Evolutionary conservation across 805 yeast species (phyloP), one percentile per base, ranked within the genome.

Genomic region (Kodamaea kaohsiungensis): DNA sequence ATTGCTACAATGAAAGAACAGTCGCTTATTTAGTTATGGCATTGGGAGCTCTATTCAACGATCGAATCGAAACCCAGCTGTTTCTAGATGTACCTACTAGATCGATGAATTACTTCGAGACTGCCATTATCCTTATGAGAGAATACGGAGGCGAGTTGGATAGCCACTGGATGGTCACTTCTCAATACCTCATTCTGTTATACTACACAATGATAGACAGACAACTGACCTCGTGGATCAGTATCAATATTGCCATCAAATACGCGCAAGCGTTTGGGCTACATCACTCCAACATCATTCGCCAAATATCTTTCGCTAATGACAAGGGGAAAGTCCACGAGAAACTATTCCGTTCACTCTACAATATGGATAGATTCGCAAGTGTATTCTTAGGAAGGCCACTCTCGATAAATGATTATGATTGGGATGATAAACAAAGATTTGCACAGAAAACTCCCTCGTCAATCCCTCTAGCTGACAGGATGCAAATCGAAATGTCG

Each of bases 371-470:
- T 33, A n/a, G 55, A 3, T 27, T 25, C 13, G 16, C 19, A 8
- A 38, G 52, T 13, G 43, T 45, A 8, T 30, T 46, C 16, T 5
- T 55, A 13, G 56, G 58, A 13, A 25, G 58, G 7, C 58, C 58
- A 10, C 46, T 48, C 15, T 13, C 46, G 10, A 52, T 55, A 30
- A 46, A 38, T 30, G 54, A 55, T 47, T 43, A 43, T 30, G 58
- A 55, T 25, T 55, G 58, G 58, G 55, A 49, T 16, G 55, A 55
- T 33, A 12, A 25, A 16, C 25, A 40, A 17, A n/a, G 45, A 40
- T 40, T 16, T 17, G 19, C 45, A 12, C 45, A 40, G 45, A 40
- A 40, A 40, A 40, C 45, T 17, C 25, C 45, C 17, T 7, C 17
- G 5, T 17, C 25, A 4, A 10, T 16, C 25, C n/a, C 51, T 3